A percentile compares a stretch with the other conserved stretches of the same genome.
Conservation (phyloP, 441 rosid genomes). For the Gossypium laxum region DNA sequence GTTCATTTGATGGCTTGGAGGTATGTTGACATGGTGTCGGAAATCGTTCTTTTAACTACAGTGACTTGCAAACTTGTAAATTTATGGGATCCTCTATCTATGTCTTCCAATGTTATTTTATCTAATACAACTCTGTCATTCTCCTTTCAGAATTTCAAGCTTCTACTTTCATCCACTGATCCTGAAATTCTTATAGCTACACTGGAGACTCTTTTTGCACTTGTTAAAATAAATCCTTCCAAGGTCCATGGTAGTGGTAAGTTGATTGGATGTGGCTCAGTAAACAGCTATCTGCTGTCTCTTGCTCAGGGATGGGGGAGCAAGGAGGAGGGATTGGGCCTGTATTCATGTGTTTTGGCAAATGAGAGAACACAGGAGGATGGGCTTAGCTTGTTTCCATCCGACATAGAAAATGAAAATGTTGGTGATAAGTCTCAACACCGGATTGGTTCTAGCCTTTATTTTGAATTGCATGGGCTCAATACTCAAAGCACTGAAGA, state of each 20-base stretch:
- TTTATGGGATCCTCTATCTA: neutral
- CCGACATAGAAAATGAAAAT: conserved; percentile 51
- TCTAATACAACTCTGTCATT: conserved; percentile 17
- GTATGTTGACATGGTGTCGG: conserved; percentile 31
- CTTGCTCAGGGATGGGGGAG: conserved; percentile 99
- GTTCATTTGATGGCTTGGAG: conserved; percentile 89
- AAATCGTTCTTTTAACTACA: neutral
- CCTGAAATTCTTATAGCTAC: conserved; percentile 85
- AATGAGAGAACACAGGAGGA: conserved; percentile 83
- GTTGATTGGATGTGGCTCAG: conserved; percentile 76
- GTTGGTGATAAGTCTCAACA: conserved; percentile 50
- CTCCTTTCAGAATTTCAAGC: conserved; percentile 79
- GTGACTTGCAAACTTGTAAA: neutral
- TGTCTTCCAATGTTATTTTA: conserved; percentile 8
- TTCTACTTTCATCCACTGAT: conserved; percentile 88
- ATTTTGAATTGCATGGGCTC: conserved; percentile 76
- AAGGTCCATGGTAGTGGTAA: conserved; percentile 86
- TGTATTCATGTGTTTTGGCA: conserved; percentile 83
- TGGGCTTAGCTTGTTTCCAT: conserved; percentile 77
- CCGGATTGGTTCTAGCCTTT: conserved; percentile 79
- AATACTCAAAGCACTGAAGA: conserved; percentile 35
- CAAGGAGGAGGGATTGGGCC: conserved; percentile 93
- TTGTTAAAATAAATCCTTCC: conserved; percentile 79
- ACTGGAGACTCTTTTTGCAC: conserved; percentile 76
- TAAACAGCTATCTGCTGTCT: conserved; percentile 73